phyloP scores from a whole-genome alignment of 345 rosid species.

The Eucalyptus tenuipes region DNA sequence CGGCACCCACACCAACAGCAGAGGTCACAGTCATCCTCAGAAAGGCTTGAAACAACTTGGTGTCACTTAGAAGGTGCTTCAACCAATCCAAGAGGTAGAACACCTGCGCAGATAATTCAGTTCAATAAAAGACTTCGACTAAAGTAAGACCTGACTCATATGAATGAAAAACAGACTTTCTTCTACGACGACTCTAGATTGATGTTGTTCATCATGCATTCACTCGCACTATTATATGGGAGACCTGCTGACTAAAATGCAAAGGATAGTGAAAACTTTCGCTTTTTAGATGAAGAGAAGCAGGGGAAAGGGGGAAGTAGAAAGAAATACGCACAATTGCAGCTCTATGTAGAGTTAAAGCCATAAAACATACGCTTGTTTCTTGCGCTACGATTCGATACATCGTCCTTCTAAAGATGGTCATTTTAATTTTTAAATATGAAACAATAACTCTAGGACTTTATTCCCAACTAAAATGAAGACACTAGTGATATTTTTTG shows the following conservation, averaged over 20 bases:
- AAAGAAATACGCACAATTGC: background rate
- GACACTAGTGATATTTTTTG: background rate
- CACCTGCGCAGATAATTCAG: conserved; percentile 26
- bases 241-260: background rate
- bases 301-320: background rate
- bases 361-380: background rate
- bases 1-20: conserved; percentile 51
- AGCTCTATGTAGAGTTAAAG: background rate
- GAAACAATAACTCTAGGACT: background rate
- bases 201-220: background rate
- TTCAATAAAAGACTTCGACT: background rate
- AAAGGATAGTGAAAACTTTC: background rate
- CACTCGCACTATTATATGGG: background rate
- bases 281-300: background rate
- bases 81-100: conserved; percentile 96
- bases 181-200: background rate
- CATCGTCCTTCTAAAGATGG: background rate
- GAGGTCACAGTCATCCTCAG: conserved; percentile 74
- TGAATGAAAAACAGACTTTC: background rate
- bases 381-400: background rate
- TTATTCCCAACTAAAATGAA: background rate
- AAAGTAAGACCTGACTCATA: background rate
- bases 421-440: background rate
- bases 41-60: conserved; percentile 80
- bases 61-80: conserved; percentile 68